A percentile compares a stretch with the other conserved stretches of the same genome.
phyloP scores from a whole-genome alignment of 257 asterid species.

The Solanum rostratum region DNA sequence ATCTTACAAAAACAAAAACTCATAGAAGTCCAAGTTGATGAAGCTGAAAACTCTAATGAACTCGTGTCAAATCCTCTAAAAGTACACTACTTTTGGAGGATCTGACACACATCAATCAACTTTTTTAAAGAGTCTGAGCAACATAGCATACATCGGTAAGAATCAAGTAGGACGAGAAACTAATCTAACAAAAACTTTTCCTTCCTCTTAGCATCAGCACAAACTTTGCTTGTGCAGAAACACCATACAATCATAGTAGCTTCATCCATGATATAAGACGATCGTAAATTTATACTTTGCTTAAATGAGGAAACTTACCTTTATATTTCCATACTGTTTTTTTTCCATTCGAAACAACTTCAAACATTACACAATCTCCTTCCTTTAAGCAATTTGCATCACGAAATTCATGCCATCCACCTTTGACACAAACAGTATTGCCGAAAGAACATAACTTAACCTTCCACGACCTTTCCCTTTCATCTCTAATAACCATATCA shows the following conservation, averaged over 20 bases:
- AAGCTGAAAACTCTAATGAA: too few relatives aligned
- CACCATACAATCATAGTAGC: neutral
- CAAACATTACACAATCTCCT: neutral
- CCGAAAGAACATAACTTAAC: neutral
- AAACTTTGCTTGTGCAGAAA: neutral
- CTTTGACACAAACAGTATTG: neutral
- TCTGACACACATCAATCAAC: neutral
- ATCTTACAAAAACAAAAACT: too few relatives aligned
- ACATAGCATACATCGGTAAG: neutral
- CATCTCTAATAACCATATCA: neutral
- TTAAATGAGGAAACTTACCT: neutral
- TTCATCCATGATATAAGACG: neutral
- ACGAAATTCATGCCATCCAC: neutral
- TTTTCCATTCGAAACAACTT: neutral
- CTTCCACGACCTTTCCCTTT: neutral
- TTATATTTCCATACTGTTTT: neutral
- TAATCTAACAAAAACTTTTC: neutral
- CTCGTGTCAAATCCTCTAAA: too few relatives aligned
- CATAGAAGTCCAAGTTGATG: too few relatives aligned
- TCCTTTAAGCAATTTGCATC: neutral
- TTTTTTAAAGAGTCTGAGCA: too few relatives aligned
- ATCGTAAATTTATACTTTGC: neutral
- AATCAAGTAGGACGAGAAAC: neutral
- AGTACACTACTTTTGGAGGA: neutral
- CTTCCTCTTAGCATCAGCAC: neutral